Evolutionary conservation across 2,329 filamentous ascomycete species (phyloP).

Genomic region (Tolypocladium inflatum): DNA sequence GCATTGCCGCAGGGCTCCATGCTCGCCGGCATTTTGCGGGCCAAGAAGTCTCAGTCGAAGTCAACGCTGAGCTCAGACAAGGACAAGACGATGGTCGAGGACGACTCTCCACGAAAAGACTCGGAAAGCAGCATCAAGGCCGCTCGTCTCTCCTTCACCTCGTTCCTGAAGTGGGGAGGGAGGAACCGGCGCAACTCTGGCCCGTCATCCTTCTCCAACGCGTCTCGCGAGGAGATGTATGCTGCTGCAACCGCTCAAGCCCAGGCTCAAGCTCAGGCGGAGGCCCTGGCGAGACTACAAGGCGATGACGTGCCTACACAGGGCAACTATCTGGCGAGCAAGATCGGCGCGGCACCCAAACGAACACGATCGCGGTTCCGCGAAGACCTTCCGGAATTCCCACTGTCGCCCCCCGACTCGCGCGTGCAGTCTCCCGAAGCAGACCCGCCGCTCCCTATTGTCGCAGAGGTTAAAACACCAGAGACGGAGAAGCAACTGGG

Average conservation of each 20-base stretch:
- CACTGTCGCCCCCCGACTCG: slow-evolving; percentile 77
- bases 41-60: slow-evolving; percentile 38
- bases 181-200: slow-evolving; percentile 45
- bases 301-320: slow-evolving; percentile 16
- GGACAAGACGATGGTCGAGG: slow-evolving; percentile 34
- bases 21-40: slow-evolving; percentile 30
- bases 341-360: slow-evolving; percentile 48
- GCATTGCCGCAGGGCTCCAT: slow-evolving; percentile 13
- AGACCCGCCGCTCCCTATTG: slow-evolving; percentile 29
- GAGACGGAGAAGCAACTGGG: slow-evolving; percentile 16
- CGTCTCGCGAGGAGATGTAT: slow-evolving; percentile 78
- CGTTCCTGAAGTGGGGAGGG: slow-evolving; percentile 64
- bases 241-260: slow-evolving; percentile 21
- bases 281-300: slow-evolving; percentile 24
- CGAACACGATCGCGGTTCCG: slow-evolving; percentile 85
- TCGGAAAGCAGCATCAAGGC: slow-evolving; percentile 43
- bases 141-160: slow-evolving; percentile 50
- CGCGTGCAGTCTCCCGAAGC: slow-evolving; percentile 69
- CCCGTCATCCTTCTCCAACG: slow-evolving; percentile 82
- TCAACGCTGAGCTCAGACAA: slow-evolving; percentile 35
- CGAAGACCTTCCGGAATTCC: slow-evolving; percentile 82
- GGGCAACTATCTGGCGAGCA: slow-evolving; percentile 19
- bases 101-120: slow-evolving; percentile 40
- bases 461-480: slow-evolving; percentile 16
- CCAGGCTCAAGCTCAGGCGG: slow-evolving; percentile 14